These are phyloP conservation scores for Pseudotsuga menziesii DNA, from an alignment of 75 land plant genomes.

Conservation along the genomic window DNA sequence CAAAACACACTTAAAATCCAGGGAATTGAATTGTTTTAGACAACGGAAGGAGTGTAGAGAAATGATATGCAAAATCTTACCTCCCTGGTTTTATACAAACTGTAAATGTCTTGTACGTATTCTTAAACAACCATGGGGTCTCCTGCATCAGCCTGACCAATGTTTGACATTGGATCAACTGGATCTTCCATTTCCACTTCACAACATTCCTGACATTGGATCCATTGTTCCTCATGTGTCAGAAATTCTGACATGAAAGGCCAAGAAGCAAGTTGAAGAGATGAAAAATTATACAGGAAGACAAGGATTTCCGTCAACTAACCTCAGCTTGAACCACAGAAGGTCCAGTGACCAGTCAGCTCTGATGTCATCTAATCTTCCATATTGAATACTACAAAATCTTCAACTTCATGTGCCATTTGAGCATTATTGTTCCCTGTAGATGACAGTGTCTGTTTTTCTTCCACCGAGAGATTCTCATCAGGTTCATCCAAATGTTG, in stretches of 20 bases:
- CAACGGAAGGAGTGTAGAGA: no score
- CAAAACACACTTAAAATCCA: background rate
- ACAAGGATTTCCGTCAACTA: background rate
- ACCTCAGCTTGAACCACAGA: background rate
- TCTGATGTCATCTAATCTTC: no score
- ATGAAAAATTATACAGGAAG: no score
- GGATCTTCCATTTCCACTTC: constrained; percentile 58
- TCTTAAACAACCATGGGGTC: constrained; percentile 73
- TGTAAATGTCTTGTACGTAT: constrained; percentile 76
- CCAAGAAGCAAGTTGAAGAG: background rate
- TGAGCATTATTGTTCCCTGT: no score
- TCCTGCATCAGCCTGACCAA: constrained; percentile 48
- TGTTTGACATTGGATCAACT: constrained; percentile 30
- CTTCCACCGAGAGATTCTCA: no score
- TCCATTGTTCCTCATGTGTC: background rate
- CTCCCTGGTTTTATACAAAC: constrained; percentile 58
- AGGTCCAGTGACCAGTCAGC: background rate
- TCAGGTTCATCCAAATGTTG: no score
- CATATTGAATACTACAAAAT: no score
- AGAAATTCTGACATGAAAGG: background rate
- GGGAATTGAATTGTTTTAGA: background rate
- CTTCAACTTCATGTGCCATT: no score
- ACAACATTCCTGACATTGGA: constrained; percentile 7
- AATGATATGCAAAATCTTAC: constrained; percentile 14
- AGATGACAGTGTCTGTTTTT: no score